These are phyloP conservation scores for Polyporus tsugae DNA, from an alignment of 1,284 basidiomycete genomes.

Conservation along the genomic window DNA sequence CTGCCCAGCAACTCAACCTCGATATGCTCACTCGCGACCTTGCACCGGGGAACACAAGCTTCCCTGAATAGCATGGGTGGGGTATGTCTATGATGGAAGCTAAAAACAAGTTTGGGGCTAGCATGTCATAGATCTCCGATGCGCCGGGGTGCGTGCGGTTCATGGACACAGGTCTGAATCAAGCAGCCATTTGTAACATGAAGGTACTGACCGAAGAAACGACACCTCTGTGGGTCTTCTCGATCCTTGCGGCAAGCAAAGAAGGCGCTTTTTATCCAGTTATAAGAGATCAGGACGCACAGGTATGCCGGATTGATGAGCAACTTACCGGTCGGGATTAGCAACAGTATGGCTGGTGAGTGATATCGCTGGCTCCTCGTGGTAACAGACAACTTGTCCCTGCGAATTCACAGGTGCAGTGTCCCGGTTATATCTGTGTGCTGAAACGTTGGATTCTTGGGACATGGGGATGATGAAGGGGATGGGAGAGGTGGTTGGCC, in stretches of 20 bases:
- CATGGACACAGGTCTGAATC: not conserved
- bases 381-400: constrained; percentile 42
- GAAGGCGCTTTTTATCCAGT: constrained; percentile 40
- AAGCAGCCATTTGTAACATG: not conserved
- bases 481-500: not conserved
- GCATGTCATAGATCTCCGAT: not conserved
- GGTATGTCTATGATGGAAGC: not conserved
- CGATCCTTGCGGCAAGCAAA: constrained; percentile 39
- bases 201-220: constrained; percentile 47
- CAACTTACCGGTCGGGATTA: constrained; percentile 45
- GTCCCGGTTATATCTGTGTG: constrained; percentile 24
- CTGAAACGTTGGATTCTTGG: constrained; percentile 13
- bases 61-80: no score
- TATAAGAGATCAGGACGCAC: not conserved
- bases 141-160: not conserved
- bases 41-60: no score
- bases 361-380: constrained; percentile 36
- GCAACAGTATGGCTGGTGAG: constrained; percentile 38
- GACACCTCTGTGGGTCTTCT: constrained; percentile 39
- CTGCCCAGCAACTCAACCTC: no score
- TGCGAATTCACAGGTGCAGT: constrained; percentile 37
- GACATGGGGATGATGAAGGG: constrained; percentile 17
- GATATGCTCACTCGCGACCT: no score
- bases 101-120: not conserved
- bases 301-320: no score